phyloP scores from a whole-genome alignment of 2,329 filamentous ascomycete genomes.

The Trichoderma lentiforme region DNA sequence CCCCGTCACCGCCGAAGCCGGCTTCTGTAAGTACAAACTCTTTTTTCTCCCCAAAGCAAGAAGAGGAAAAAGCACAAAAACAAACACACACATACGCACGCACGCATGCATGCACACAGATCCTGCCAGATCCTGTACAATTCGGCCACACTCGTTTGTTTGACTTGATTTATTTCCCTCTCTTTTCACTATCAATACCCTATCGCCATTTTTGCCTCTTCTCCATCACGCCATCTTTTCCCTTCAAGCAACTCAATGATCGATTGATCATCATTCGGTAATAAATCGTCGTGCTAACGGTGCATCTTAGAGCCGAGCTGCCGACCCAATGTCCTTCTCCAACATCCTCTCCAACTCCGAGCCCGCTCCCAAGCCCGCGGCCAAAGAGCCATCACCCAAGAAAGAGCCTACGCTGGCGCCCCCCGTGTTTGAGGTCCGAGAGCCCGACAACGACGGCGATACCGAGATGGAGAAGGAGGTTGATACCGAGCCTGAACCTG shows the following conservation, averaged over 20 bases:
- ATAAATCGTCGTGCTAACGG: not conserved
- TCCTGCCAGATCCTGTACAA: not conserved
- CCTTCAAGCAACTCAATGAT: not conserved
- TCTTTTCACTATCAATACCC: not conserved
- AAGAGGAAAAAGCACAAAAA: not conserved
- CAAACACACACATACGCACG: not conserved
- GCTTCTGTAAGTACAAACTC: constrained; percentile 23
- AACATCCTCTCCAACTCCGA: constrained; percentile 85
- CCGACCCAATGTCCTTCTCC: constrained; percentile 92
- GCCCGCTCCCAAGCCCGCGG: constrained; percentile 54
- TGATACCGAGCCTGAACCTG: constrained; percentile 35
- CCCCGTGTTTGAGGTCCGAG: constrained; percentile 36
- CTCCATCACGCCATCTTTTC: not conserved
- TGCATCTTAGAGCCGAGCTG: constrained; percentile 61
- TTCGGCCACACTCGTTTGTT: not conserved
- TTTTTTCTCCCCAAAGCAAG: not conserved
- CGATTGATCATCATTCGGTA: not conserved
- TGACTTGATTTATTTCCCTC: not conserved
- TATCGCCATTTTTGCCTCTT: not conserved
- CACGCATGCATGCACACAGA: not conserved
- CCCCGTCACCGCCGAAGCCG: constrained; percentile 40
- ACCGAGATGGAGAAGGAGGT: constrained; percentile 35
- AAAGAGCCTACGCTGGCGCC: constrained; percentile 23
- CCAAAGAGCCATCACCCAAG: constrained; percentile 19
- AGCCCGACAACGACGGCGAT: constrained; percentile 28